Base-by-base conservation (phyloP, 2,329 filamentous ascomycete genomes). In the Rosellinia necatrix region DNA sequence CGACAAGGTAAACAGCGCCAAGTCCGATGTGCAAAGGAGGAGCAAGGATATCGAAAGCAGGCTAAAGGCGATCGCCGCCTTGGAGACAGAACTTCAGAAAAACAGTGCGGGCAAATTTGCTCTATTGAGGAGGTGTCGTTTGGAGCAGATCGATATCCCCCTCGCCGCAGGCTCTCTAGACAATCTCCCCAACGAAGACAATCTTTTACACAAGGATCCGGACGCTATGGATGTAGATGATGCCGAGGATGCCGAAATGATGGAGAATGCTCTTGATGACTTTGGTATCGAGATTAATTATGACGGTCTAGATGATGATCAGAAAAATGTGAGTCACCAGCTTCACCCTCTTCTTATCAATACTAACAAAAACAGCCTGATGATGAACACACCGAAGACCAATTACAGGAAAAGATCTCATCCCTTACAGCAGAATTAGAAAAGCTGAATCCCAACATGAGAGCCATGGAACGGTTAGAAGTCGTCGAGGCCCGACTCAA, bases 391-490 rank as follows among this genome's bases (percentile, higher is more conserved):
- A 76, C 88, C 21, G 93, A 97, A 68, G 85, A 90, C 41, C 81
- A 82, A 55, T 80, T 99, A 1, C 84, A 89, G 49, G 90, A 96
- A 50, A 88, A 86, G 67, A 91, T 99, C 62, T 79, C 82, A 17
- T 81, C 82, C 24, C 81, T 99, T 8, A 86, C 87, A 40, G 78
- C 82, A 27, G 90, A 96, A 65, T 84, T 99, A 17, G 92, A 96
- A 70, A 96, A 96, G 74, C 87, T 97, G 73, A 92, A 94, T 59
- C 94, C 94, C 22, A 97, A 99, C 73, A 96, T 96, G 85, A 91
- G 93, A 66, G 94, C 93, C 7, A 91, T 92, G 74, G 92, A 97
- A 70, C 90, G 93, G 46, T 81, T 99, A 4, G 90, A 94, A 69
- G 88, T 86, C 19, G 92, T 96, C 7, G 90, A 96, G 72, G 83